Percentiles rank a stretch among this genome's conserved stretches.
Conservation (phyloP, 1,139 yeast genomes). For the Saccharomycopsis hybrid region DNA sequence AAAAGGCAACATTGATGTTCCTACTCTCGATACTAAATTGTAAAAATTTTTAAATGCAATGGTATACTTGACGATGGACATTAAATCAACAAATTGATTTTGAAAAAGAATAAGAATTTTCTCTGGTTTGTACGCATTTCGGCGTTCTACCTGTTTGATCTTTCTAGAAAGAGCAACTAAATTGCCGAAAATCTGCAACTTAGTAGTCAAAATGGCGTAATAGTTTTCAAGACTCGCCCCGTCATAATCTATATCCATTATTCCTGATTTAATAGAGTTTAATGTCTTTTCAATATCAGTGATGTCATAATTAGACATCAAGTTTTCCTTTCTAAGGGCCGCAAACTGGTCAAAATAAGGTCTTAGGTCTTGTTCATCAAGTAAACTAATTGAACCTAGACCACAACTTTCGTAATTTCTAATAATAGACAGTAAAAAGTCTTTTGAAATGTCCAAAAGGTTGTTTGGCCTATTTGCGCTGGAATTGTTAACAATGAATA, state of each 20-base stretch:
- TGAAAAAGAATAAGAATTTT: conserved; percentile 24
- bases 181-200: too few species aligned
- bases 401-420: conserved; percentile 43
- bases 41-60: conserved; percentile 19
- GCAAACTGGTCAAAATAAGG: too few species aligned
- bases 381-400: conserved; percentile 35
- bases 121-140: neutral
- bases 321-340: too few species aligned
- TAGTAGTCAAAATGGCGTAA: conserved; percentile 6
- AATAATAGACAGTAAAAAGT: conserved; percentile 36
- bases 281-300: neutral
- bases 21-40: conserved; percentile 25
- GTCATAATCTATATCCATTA: conserved; percentile 13
- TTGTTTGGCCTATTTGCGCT: conserved; percentile 30
- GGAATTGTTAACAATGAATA: conserved; percentile 30
- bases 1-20: conserved; percentile 25
- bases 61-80: conserved; percentile 36
- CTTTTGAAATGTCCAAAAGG: conserved; percentile 27
- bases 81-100: conserved; percentile 39
- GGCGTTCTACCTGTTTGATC: too few species aligned
- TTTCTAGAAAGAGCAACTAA: too few species aligned
- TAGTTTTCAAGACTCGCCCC: conserved; percentile 7
- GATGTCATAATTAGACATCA: too few species aligned
- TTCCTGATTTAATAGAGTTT: conserved; percentile 6
- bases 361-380: conserved; percentile 5